Evolutionary conservation across 306 rosid species (phyloP).

Genomic region (Trifolium pratense): DNA sequence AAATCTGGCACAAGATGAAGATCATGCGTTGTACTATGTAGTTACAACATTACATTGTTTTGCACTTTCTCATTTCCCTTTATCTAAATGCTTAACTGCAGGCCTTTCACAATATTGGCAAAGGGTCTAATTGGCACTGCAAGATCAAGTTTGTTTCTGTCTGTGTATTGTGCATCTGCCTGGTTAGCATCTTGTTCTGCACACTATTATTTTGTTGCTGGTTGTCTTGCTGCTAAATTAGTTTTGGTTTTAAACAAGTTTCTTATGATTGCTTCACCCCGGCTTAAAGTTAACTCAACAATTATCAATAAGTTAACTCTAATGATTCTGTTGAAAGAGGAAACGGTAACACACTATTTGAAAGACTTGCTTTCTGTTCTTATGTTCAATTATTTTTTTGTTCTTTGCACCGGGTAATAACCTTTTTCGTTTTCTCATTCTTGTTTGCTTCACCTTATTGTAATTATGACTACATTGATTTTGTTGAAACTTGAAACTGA

Average conservation of each 20-base stretch:
- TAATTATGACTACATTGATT: slow-evolving; percentile 15
- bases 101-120: slow-evolving; percentile 69
- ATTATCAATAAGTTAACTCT: background rate
- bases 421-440: slow-evolving; percentile 23
- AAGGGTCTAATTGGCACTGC: slow-evolving; percentile 91
- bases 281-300: background rate
- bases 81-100: slow-evolving; percentile 51
- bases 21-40: slow-evolving; percentile 20
- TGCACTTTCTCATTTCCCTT: slow-evolving; percentile 21
- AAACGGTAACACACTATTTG: background rate
- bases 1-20: slow-evolving; percentile 24
- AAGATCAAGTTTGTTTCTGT: slow-evolving; percentile 95
- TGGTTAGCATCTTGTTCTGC: slow-evolving; percentile 63
- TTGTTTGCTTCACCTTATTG: slow-evolving; percentile 23
- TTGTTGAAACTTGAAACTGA: slow-evolving; percentile 32
- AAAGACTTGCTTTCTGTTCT: slow-evolving; percentile 7
- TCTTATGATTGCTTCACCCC: slow-evolving; percentile 5
- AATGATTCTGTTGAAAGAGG: slow-evolving; percentile 12
- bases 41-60: slow-evolving; percentile 23
- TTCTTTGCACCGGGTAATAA: background rate
- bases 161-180: slow-evolving; percentile 86
- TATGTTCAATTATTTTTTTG: background rate
- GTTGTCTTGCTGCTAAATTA: slow-evolving; percentile 26
- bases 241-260: background rate
- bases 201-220: slow-evolving; percentile 12